Conservation (phyloP, 768 basidiomycete genomes). For the Pholiota conissans region DNA sequence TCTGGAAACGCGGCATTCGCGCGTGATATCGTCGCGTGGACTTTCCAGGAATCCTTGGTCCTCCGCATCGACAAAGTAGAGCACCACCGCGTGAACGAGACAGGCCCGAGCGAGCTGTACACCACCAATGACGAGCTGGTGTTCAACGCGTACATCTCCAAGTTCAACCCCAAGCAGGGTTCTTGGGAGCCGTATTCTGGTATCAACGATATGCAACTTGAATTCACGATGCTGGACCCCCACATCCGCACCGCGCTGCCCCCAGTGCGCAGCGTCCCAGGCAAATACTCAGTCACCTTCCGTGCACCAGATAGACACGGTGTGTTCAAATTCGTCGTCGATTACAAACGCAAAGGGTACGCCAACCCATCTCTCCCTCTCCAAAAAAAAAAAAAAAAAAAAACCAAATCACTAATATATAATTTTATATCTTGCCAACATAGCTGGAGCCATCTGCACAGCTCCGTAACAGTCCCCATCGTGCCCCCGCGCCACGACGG, state of each 20-base stretch:
- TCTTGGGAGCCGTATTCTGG: slow-evolving; percentile 75
- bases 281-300: slow-evolving; percentile 82
- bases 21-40: slow-evolving; percentile 80
- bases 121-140: slow-evolving; percentile 86
- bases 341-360: slow-evolving; percentile 88
- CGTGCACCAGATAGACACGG: slow-evolving; percentile 93
- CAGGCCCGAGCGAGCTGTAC: slow-evolving; percentile 68
- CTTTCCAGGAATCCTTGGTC: slow-evolving; percentile 84
- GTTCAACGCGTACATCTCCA: slow-evolving; percentile 72
- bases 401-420: not conserved
- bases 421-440: slow-evolving; percentile 28
- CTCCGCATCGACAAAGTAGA: slow-evolving; percentile 74
- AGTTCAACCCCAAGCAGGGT: slow-evolving; percentile 53
- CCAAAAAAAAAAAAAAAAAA: no score
- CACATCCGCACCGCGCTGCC: slow-evolving; percentile 82
- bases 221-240: slow-evolving; percentile 99
- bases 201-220: slow-evolving; percentile 82
- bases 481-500: slow-evolving; percentile 94
- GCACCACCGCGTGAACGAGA: slow-evolving; percentile 71
- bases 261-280: slow-evolving; percentile 54
- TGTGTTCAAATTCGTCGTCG: slow-evolving; percentile 95
- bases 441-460: slow-evolving; percentile 75
- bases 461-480: slow-evolving; percentile 77
- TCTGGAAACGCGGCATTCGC: slow-evolving; percentile 79
- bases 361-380: no score